Base-by-base conservation (phyloP, 768 basidiomycete species). In the Tulasnella sp. region DNA sequence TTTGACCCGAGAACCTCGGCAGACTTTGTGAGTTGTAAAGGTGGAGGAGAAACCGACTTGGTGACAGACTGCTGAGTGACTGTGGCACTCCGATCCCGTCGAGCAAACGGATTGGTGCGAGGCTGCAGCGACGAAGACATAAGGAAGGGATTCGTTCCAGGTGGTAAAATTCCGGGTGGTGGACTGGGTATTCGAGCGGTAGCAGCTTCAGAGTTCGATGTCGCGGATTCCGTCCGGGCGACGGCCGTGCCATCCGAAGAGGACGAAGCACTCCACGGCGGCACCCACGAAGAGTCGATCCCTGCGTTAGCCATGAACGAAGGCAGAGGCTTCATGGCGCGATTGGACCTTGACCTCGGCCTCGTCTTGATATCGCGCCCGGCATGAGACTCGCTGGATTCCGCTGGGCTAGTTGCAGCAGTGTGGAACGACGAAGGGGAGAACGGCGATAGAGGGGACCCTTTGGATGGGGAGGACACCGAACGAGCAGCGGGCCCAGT, bases 321-420 rank as follows among this genome's bases (percentile, higher is more conserved):
- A 12, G 71, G 70, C 17, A 71, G 19, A 36, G 70, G 70, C 22
- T 71, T 71, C 19, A 47, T 47, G 36, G 69, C 69, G 39, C 71
- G 71, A 40, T 72, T 72, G 22, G 71, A 72, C 34, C 71, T 29
- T 12, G 71, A 72, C 26, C 71, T 6, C 26, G 71, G 71, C 17
- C 71, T 59, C 2, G 52, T 64, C 59, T 63, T 63, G 35, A 47
- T 62, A 6, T 47, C 42, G 9, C 34, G 40, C 0, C 47, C 47
- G 22, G 40, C 12, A n/a, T 8, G 32, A 36, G 69, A 52, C 41
- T 35, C 34, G 47, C 29, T 41, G 22, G 39, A 44, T 37, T 66
- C 36, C 36, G 67, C 5, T 40, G 67, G 42, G 12, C 42, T 44
- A 7, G 59, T 22, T 8, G 67, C 9, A 7, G 67, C 39, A 19